Conservation (phyloP, 768 basidiomycete species). For the Russula emetica region DNA sequence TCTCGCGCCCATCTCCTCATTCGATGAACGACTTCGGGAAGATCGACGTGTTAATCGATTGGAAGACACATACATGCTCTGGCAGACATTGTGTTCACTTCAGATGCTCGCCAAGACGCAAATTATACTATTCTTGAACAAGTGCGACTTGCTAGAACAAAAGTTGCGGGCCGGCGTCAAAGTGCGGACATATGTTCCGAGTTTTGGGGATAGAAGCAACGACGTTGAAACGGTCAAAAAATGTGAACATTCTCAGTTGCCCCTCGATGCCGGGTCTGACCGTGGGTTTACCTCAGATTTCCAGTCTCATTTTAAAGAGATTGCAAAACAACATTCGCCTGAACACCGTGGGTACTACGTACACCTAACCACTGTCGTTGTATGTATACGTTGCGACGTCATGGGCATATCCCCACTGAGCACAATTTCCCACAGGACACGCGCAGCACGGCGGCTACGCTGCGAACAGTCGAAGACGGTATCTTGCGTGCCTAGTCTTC, state of each 20-base stretch:
- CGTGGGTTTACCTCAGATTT: slow-evolving; percentile 48
- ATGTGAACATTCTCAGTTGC: slow-evolving; percentile 45
- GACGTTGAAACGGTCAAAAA: slow-evolving; percentile 62
- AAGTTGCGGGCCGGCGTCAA: slow-evolving; percentile 65
- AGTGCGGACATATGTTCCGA: slow-evolving; percentile 66
- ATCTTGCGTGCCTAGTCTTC: slow-evolving; percentile 69
- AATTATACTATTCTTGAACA: slow-evolving; percentile 75
- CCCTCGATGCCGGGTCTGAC: background rate
- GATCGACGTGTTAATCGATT: slow-evolving; percentile 61
- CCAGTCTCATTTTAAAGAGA: slow-evolving; percentile 75
- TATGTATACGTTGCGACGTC: slow-evolving; percentile 38
- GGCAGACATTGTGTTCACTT: slow-evolving; percentile 66
- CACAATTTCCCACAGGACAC: slow-evolving; percentile 51
- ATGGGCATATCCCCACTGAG: slow-evolving; percentile 4
- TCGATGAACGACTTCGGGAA: slow-evolving; percentile 71
- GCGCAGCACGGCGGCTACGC: slow-evolving; percentile 64
- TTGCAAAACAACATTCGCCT: slow-evolving; percentile 58
- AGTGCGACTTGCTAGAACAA: slow-evolving; percentile 68
- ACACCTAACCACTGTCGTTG: slow-evolving; percentile 74
- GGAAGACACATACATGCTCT: slow-evolving; percentile 69
- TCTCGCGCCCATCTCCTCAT: slow-evolving; percentile 66
- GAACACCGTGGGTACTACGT: slow-evolving; percentile 63
- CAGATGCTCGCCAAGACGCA: slow-evolving; percentile 55
- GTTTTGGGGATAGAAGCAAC: slow-evolving; percentile 69
- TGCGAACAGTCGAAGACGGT: slow-evolving; percentile 61